Conservation (phyloP, 2,329 filamentous ascomycete species). For the Pseudohalonectria lignicola region DNA sequence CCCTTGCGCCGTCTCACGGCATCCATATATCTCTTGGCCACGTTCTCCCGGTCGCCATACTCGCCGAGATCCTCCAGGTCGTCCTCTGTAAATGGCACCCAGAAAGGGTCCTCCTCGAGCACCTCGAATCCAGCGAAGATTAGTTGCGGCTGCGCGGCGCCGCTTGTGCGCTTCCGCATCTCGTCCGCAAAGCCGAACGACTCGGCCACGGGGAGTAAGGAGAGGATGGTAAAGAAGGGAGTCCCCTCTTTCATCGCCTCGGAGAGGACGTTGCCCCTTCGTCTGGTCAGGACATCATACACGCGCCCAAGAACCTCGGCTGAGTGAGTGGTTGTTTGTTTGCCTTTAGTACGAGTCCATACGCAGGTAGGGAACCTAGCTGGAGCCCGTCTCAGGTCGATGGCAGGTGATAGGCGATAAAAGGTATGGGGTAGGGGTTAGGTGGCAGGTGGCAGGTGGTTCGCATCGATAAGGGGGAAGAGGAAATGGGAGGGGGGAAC, state of each 20-base stretch:
- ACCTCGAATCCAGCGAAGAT: slow-evolving; percentile 90
- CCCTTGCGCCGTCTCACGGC: slow-evolving; percentile 79
- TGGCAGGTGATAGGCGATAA: too few relatives aligned
- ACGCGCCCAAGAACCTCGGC: slow-evolving; percentile 90
- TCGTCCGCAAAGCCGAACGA: slow-evolving; percentile 95
- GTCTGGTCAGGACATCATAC: slow-evolving; percentile 94
- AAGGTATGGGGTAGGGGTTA: too few relatives aligned
- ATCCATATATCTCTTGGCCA: slow-evolving; percentile 95
- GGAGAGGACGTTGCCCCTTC: slow-evolving; percentile 77
- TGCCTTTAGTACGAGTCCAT: too few relatives aligned
- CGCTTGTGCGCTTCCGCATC: slow-evolving; percentile 87
- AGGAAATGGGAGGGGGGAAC: slow-evolving; percentile 15
- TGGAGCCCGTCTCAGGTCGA: too few relatives aligned
- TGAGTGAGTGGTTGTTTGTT: slow-evolving; percentile 19
- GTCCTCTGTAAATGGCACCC: slow-evolving; percentile 94
- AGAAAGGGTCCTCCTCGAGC: slow-evolving; percentile 92
- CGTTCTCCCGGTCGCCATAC: slow-evolving; percentile 86
- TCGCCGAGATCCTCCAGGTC: slow-evolving; percentile 94
- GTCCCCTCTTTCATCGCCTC: slow-evolving; percentile 92
- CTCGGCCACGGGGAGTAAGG: slow-evolving; percentile 81
- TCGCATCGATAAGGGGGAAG: too few relatives aligned
- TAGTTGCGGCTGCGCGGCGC: slow-evolving; percentile 83
- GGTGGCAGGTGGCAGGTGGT: too few relatives aligned
- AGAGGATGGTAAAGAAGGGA: slow-evolving; percentile 89
- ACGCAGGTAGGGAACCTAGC: too few relatives aligned